Percentiles rank a stretch among this genome's conserved stretches.
Conservation (phyloP, 306 rosid genomes). For the Cucurbita moschata region DNA sequence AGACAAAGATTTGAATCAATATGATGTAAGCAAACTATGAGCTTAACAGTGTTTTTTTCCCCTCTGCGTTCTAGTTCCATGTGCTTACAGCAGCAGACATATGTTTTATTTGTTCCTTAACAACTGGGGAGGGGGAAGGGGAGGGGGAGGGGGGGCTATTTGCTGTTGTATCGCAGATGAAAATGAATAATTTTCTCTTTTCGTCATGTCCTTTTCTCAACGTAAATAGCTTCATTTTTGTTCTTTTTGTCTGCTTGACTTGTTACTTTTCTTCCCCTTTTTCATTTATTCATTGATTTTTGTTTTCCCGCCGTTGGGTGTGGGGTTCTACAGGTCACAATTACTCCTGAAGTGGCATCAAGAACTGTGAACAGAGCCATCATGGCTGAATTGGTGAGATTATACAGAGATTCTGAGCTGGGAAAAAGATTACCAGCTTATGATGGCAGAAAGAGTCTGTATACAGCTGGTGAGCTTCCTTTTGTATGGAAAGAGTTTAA, state of each 20-base stretch:
- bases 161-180: conserved; percentile 16
- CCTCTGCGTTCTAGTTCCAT: neutral
- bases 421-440: conserved; percentile 94
- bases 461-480: conserved; percentile 96
- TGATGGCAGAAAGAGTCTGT: conserved; percentile 90
- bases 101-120: conserved; percentile 9
- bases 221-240: conserved; percentile 31
- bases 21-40: conserved; percentile 56
- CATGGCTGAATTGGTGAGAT: conserved; percentile 80
- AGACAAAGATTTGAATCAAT: conserved; percentile 91
- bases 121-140: neutral
- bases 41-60: conserved; percentile 8
- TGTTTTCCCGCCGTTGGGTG: conserved; percentile 6
- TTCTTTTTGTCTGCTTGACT: conserved; percentile 31
- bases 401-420: conserved; percentile 69
- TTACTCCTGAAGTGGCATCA: conserved; percentile 83
- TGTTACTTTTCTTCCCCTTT: conserved; percentile 26
- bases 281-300: conserved; percentile 16
- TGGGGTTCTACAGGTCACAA: conserved; percentile 48
- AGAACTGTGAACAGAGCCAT: conserved; percentile 75
- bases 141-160: conserved; percentile 20
- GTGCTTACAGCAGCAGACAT: conserved; percentile 7
- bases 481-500: conserved; percentile 78
- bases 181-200: conserved; percentile 26
- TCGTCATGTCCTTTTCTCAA: conserved; percentile 28